Evolutionary conservation across 176 grass and related monocot genomes (phyloP).

Genomic region (Lolium perenne): DNA sequence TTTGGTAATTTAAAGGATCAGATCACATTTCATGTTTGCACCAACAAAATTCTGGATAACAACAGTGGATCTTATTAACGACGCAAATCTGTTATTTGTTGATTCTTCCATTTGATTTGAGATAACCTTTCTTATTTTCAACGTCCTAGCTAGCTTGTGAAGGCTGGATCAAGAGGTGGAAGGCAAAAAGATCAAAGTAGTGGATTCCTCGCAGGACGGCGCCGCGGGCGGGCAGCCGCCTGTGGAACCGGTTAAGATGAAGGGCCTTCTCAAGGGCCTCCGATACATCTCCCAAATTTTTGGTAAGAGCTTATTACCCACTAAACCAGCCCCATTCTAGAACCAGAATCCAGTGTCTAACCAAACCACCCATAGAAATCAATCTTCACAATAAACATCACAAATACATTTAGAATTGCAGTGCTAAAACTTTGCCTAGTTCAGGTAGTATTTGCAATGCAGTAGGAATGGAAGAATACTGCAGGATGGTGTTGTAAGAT

Average conservation of each 20-base stretch:
- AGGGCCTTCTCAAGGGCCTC: constrained; percentile 93
- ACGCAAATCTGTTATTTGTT: background rate
- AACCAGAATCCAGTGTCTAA: background rate
- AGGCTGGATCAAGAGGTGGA: constrained; percentile 31
- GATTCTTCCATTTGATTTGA: constrained; percentile 14
- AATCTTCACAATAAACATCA: background rate
- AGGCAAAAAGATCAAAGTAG: constrained; percentile 38
- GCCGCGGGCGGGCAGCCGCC: constrained; percentile 59
- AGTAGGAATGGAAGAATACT: background rate
- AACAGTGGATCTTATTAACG: background rate
- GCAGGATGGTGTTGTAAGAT: background rate
- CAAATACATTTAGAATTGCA: background rate
- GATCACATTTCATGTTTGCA: constrained; percentile 3
- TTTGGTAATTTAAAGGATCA: background rate
- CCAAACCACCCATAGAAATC: background rate
- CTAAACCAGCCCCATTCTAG: background rate
- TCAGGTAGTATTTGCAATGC: constrained; percentile 7
- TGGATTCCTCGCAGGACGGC: constrained; percentile 48
- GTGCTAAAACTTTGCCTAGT: background rate
- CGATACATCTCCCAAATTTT: constrained; percentile 97
- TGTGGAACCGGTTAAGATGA: constrained; percentile 87
- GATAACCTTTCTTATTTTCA: background rate
- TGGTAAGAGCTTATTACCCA: constrained; percentile 46
- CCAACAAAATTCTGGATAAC: constrained; percentile 3
- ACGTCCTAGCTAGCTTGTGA: constrained; percentile 3